These are phyloP conservation scores for Chrysanthemum lavandulifolium DNA, from an alignment of 129 eudicot genomes.

Conservation along the genomic window DNA sequence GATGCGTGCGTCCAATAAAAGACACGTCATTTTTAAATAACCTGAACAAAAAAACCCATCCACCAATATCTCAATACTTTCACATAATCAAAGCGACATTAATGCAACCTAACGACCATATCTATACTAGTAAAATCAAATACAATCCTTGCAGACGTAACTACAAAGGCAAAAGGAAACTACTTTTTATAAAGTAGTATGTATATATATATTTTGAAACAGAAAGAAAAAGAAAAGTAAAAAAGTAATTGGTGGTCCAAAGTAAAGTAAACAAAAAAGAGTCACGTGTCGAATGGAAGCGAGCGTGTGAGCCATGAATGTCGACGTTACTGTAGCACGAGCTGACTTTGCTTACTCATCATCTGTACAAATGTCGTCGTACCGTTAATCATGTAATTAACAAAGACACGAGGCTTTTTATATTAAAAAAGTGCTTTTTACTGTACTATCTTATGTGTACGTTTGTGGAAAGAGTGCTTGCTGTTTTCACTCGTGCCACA, in stretches of 20 bases:
- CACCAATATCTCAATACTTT: no score
- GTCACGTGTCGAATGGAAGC: conserved; percentile 35
- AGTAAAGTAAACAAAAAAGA: conserved; percentile 1
- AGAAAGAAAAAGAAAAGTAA: neutral
- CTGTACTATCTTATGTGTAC: neutral
- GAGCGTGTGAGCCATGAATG: conserved; percentile 29
- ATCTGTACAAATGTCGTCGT: neutral
- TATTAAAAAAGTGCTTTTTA: neutral
- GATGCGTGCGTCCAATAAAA: no score
- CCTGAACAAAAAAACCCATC: no score
- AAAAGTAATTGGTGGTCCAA: conserved; percentile 34
- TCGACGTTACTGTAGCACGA: conserved; percentile 30
- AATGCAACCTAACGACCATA: no score
- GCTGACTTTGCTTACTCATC: conserved; percentile 33
- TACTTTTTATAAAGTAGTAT: neutral
- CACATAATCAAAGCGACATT: no score
- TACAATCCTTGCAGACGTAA: neutral
- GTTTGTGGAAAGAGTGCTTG: neutral
- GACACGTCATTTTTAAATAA: no score
- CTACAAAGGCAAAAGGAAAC: neutral
- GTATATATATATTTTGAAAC: neutral
- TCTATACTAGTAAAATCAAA: no score
- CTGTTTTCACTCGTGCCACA: neutral
- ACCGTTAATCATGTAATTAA: neutral
- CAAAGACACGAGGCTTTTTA: neutral